Percentiles rank a stretch among this genome's conserved stretches.
phyloP scores from a whole-genome alignment of 768 basidiomycete species.

The Lentinus brumalis region DNA sequence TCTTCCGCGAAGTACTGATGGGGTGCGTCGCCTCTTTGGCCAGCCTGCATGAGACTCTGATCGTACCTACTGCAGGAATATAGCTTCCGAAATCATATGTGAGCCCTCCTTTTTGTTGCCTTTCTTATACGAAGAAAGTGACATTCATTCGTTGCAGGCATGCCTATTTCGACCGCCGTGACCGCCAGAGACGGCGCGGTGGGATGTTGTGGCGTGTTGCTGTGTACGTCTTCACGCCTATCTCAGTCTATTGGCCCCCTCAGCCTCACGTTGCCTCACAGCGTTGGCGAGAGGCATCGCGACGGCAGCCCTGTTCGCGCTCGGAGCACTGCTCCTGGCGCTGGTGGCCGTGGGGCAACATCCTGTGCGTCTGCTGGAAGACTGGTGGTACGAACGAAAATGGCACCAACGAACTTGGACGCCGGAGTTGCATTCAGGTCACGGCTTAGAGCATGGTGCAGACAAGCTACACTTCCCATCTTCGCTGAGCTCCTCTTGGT shows the following conservation, averaged over 20 bases:
- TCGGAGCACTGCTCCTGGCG: not conserved
- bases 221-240: not conserved
- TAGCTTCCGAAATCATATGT: not conserved
- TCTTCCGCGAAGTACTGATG: too few species aligned
- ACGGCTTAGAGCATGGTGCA: not conserved
- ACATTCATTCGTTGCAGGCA: not conserved
- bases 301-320: not conserved
- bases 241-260: too few species aligned
- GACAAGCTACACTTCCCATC: too few species aligned
- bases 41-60: too few species aligned
- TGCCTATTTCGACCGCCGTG: not conserved
- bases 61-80: not conserved
- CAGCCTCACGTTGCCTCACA: slow-evolving; percentile 1
- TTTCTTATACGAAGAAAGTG: too few species aligned
- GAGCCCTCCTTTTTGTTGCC: not conserved
- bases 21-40: too few species aligned
- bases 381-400: not conserved
- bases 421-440: not conserved
- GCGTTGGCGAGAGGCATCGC: not conserved
- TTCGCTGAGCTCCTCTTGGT: too few species aligned
- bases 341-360: not conserved
- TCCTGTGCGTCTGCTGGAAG: not conserved
- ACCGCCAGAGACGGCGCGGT: not conserved
- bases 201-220: not conserved
- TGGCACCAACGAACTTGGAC: not conserved